Evolutionary conservation across 1,284 basidiomycete genomes (phyloP), one percentile per base, ranked within the genome.

Genomic region (Ceratobasidium sp.): DNA sequence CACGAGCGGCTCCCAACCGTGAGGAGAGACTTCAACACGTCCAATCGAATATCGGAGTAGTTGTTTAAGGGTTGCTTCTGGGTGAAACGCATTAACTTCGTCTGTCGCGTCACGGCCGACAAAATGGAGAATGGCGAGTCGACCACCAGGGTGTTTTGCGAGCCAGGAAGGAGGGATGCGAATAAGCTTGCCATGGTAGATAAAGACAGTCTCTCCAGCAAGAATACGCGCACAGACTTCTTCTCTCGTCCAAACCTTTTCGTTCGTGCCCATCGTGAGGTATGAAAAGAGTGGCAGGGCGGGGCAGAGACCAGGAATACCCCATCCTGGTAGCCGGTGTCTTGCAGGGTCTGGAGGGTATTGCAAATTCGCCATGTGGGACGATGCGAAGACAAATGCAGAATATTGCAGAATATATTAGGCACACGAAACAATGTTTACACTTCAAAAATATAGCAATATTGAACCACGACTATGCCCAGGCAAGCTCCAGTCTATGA

Each of bases 51-150:
- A 98, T 39, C 86, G 86, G 27, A 84, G 83, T 81, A 99, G 89
- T 59, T 87, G 84, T 29, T 84, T 83, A 69, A 89, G 84, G 53
- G 95, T 92, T 66, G 86, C 82, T 41, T 89, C 87, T 0, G 86
- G 86, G 81, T 99, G 97, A 83, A 95, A 98, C 13, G 95, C 97
- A 77, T 95, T 89, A 59, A 98, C 93, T 82, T 99, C 97, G 84
- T 98, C 94, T 2, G 92, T 89, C 0, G 96, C 97, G 81, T 99
- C 96, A 65, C 97, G 88, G 1, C 98, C 98, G 39, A 98, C 91
- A 80, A 97, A 98, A 84, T 99, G 98, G 34, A 98, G 89, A 76
- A 99, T 90, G 22, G 96, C 88, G 62, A 98, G 90, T 14, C 89
- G 84, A 71, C 97, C 96, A 54, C 97, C 98, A 0, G 97, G 97